A percentile compares a stretch with the other conserved stretches of the same genome.
Evolutionary conservation across 2,329 filamentous ascomycete species (phyloP).

Genomic region (Stachybotrys chlorohalonatus): DNA sequence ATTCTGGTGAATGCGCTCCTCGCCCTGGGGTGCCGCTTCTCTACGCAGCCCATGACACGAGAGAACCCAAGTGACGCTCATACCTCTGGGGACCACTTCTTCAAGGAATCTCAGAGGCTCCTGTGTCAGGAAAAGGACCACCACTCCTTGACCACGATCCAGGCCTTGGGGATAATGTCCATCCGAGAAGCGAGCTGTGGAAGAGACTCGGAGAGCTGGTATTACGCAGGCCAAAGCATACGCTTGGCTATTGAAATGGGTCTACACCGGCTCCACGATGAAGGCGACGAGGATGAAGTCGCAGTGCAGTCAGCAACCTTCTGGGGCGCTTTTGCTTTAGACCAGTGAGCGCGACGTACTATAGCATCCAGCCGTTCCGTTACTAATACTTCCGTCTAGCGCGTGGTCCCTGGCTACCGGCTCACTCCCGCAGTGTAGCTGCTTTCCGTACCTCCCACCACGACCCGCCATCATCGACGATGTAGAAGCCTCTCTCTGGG

Average conservation of each 20-base stretch:
- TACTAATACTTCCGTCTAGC: constrained; percentile 25
- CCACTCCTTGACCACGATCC: constrained; percentile 59
- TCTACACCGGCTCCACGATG: constrained; percentile 45
- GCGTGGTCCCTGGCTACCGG: constrained; percentile 59
- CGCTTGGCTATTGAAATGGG: constrained; percentile 65
- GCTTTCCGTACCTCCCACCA: constrained; percentile 44
- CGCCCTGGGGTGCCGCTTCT: constrained; percentile 60
- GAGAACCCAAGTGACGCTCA: constrained; percentile 52
- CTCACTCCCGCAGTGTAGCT: constrained; percentile 50
- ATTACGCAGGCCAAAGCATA: constrained; percentile 63
- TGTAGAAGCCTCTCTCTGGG: constrained; percentile 51
- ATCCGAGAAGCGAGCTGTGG: constrained; percentile 66
- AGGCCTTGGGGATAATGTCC: constrained; percentile 68
- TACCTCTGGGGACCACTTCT: constrained; percentile 66
- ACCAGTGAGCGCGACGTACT: constrained; percentile 41
- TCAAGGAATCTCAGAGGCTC: constrained; percentile 56
- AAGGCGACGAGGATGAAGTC: constrained; percentile 44
- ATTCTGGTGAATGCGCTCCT: constrained; percentile 58
- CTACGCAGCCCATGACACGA: constrained; percentile 53
- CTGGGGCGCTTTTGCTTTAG: constrained; percentile 53
- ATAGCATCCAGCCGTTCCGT: no score
- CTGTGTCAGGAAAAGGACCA: constrained; percentile 49
- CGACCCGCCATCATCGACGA: constrained; percentile 52
- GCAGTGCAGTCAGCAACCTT: constrained; percentile 52
- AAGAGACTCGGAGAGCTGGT: constrained; percentile 64